Conservation (phyloP, 768 basidiomycete genomes). For the Auriscalpium orientale region DNA sequence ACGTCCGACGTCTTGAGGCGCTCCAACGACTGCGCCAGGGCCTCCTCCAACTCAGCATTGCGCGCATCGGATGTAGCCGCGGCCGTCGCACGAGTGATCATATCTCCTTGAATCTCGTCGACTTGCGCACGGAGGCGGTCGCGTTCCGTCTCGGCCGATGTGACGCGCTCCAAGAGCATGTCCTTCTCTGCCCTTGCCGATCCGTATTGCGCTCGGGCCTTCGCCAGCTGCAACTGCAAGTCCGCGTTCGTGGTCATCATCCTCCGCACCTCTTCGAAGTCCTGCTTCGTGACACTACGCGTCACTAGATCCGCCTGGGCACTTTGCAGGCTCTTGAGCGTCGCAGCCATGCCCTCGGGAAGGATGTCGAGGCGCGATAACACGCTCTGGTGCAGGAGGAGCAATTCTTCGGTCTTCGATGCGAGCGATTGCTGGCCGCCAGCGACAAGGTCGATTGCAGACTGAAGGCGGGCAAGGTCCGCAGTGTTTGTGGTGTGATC, state of each 20-base stretch:
- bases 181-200: conserved; percentile 82
- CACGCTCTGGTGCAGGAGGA: conserved; percentile 44
- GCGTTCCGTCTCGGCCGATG: conserved; percentile 53
- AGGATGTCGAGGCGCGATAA: conserved; percentile 47
- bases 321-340: conserved; percentile 48
- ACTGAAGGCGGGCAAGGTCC: conserved; percentile 37
- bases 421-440: conserved; percentile 43
- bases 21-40: conserved; percentile 63
- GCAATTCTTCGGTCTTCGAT: conserved; percentile 40
- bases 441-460: conserved; percentile 39
- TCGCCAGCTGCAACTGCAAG: conserved; percentile 62
- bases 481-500: conserved; percentile 12
- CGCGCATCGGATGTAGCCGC: conserved; percentile 37
- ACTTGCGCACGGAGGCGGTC: conserved; percentile 50
- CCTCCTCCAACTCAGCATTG: conserved; percentile 61
- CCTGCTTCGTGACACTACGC: conserved; percentile 48
- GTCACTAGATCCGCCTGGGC: conserved; percentile 57
- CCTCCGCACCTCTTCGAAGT: conserved; percentile 64
- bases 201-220: conserved; percentile 71
- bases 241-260: conserved; percentile 49
- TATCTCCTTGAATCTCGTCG: conserved; percentile 43
- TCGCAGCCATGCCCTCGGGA: conserved; percentile 49
- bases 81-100: conserved; percentile 38
- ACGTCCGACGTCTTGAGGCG: conserved; percentile 70
- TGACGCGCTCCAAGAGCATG: conserved; percentile 53